Conservation (phyloP, 2,329 filamentous ascomycete species). For the Annulohypoxylon truncatum region DNA sequence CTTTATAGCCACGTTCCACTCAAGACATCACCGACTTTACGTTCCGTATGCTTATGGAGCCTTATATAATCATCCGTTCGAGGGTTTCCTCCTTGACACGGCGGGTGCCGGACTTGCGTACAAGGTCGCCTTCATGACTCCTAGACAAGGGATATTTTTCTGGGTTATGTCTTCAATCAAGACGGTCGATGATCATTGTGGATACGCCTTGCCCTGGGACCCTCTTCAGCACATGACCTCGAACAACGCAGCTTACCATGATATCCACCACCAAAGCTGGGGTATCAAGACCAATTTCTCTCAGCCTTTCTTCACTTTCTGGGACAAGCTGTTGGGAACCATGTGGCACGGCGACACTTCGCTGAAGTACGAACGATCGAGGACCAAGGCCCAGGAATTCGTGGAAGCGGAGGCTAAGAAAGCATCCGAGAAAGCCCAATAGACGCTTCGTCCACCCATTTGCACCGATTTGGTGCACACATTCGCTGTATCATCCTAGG, state of each 20-base stretch:
- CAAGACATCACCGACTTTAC: slow-evolving; percentile 94
- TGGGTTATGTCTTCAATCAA: slow-evolving; percentile 92
- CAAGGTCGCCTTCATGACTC: slow-evolving; percentile 83
- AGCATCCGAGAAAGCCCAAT: slow-evolving; percentile 46
- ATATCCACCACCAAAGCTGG: slow-evolving; percentile 99
- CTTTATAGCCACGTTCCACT: slow-evolving; percentile 82
- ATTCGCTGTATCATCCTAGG: slow-evolving; percentile 46
- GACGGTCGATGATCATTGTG: slow-evolving; percentile 97
- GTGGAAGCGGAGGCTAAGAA: slow-evolving; percentile 61
- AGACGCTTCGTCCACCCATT: slow-evolving; percentile 12
- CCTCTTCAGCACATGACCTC: slow-evolving; percentile 90
- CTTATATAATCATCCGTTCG: slow-evolving; percentile 94
- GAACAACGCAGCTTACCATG: slow-evolving; percentile 97
- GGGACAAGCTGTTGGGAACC: slow-evolving; percentile 86
- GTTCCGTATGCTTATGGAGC: slow-evolving; percentile 98
- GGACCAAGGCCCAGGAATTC: slow-evolving; percentile 55
- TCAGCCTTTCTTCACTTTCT: slow-evolving; percentile 95
- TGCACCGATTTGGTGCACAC: slow-evolving; percentile 24
- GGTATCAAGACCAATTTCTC: slow-evolving; percentile 97
- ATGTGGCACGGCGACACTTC: slow-evolving; percentile 77
- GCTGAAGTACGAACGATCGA: slow-evolving; percentile 57
- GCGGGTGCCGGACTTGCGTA: slow-evolving; percentile 87
- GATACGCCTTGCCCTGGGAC: slow-evolving; percentile 95
- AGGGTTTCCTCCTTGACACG: slow-evolving; percentile 94
- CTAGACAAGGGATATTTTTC: slow-evolving; percentile 88